These are phyloP conservation scores for Rosa hybrid DNA, from an alignment of 331 rosid genomes.

Conservation along the genomic window DNA sequence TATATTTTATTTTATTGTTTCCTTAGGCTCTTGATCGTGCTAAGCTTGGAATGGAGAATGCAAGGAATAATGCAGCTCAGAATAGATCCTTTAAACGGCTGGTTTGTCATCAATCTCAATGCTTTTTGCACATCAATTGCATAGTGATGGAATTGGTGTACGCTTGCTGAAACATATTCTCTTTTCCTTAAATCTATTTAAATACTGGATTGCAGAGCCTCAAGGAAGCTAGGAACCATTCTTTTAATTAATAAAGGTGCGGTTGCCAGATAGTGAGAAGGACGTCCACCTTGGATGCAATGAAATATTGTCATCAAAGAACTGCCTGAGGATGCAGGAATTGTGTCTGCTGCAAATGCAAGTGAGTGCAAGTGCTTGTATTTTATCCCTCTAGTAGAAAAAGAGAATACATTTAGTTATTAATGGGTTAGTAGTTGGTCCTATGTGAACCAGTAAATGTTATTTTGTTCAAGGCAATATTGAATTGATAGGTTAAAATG, in stretches of 20 bases:
- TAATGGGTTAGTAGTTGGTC: neutral
- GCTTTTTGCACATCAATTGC: neutral
- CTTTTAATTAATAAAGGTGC: conserved; percentile 41
- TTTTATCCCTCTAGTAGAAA: neutral
- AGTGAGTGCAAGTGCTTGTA: conserved; percentile 1
- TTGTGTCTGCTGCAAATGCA: conserved; percentile 11
- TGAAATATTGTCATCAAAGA: neutral
- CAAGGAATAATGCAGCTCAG: conserved; percentile 46
- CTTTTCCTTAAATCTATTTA: neutral
- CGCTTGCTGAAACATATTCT: conserved; percentile 6
- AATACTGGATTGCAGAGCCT: conserved; percentile 49
- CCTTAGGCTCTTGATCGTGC: conserved; percentile 88
- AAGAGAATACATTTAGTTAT: neutral
- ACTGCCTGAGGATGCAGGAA: neutral
- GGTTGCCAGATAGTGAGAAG: conserved; percentile 28
- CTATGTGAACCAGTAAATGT: neutral
- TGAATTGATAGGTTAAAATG: neutral
- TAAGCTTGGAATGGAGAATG: conserved; percentile 52
- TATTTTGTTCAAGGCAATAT: neutral
- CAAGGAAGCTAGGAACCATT: conserved; percentile 55
- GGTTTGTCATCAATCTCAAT: conserved; percentile 42
- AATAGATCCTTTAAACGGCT: conserved; percentile 83
- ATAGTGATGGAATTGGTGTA: conserved; percentile 14
- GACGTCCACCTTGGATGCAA: conserved; percentile 12
- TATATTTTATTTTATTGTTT: neutral